phyloP scores from a whole-genome alignment of 2,329 filamentous ascomycete genomes.

The Claviceps monticola region DNA sequence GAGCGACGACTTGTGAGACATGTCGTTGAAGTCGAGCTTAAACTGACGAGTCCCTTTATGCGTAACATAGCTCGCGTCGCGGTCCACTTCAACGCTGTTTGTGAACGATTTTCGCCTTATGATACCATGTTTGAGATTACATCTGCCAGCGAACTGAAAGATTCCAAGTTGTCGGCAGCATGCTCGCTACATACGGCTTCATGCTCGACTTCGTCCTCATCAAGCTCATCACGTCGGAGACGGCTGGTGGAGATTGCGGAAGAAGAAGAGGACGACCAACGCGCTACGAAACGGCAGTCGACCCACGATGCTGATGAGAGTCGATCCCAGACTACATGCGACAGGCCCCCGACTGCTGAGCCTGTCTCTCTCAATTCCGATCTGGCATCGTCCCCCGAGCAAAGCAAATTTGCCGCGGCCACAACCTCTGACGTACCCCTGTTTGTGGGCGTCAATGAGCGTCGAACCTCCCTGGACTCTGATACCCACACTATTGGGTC shows the following conservation, averaged over 20 bases:
- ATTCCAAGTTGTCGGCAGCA: slow-evolving; percentile 74
- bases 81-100: slow-evolving; percentile 54
- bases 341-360: slow-evolving; percentile 9
- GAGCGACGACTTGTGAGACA: neutral
- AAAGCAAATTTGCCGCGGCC: slow-evolving; percentile 32
- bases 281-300: slow-evolving; percentile 44
- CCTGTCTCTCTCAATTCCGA: slow-evolving; percentile 38
- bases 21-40: neutral
- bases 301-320: slow-evolving; percentile 29
- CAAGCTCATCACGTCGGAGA: slow-evolving; percentile 61
- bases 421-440: slow-evolving; percentile 35
- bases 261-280: slow-evolving; percentile 65
- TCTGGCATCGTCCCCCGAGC: slow-evolving; percentile 35
- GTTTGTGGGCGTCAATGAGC: slow-evolving; percentile 33
- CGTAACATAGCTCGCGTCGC: slow-evolving; percentile 58
- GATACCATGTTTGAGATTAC: slow-evolving; percentile 73
- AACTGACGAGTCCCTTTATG: neutral
- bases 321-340: slow-evolving; percentile 16
- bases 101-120: slow-evolving; percentile 67
- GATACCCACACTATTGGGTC: slow-evolving; percentile 28
- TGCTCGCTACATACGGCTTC: slow-evolving; percentile 83
- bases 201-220: slow-evolving; percentile 73
- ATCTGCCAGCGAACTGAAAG: slow-evolving; percentile 64
- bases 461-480: slow-evolving; percentile 34
- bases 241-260: slow-evolving; percentile 89